phyloP scores from a whole-genome alignment of 305 asterid genomes.

The Solanum hybrid region DNA sequence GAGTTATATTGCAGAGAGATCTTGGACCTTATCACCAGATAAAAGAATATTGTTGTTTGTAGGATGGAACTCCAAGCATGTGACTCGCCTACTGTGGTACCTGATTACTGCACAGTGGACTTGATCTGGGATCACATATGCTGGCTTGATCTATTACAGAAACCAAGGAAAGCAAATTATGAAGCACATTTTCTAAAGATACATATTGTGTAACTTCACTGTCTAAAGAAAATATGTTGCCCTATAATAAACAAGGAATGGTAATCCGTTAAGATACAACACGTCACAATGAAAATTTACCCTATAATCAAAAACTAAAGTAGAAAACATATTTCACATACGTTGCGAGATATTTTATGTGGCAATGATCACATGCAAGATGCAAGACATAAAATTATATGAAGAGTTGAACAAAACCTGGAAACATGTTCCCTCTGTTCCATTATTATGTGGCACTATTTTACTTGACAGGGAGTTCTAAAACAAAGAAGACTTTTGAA shows the following conservation, averaged over 20 bases:
- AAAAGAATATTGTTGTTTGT: constrained; percentile 66
- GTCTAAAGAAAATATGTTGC: not conserved
- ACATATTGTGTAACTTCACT: not conserved
- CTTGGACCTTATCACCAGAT: constrained; percentile 89
- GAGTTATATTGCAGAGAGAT: not conserved
- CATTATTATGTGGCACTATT: not conserved
- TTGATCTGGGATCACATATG: constrained; percentile 68
- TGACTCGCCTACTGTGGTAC: constrained; percentile 90
- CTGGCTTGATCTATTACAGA: constrained; percentile 62
- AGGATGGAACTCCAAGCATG: constrained; percentile 98
- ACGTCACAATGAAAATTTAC: not conserved
- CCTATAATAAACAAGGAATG: not conserved
- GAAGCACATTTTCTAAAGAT: not conserved
- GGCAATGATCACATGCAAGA: not conserved
- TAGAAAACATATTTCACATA: not conserved
- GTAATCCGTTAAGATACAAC: not conserved
- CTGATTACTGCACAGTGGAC: constrained; percentile 82
- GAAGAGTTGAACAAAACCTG: not conserved
- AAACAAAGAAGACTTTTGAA: not conserved
- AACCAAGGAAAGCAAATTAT: constrained; percentile 4
- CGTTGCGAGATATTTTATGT: not conserved
- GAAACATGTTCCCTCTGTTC: not conserved
- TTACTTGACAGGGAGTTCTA: not conserved
- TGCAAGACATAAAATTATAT: not conserved
- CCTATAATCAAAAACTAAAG: not conserved